Percentiles rank a stretch among this genome's conserved stretches.
Conservation (phyloP, 768 basidiomycete species). For the Trametes cubensis region DNA sequence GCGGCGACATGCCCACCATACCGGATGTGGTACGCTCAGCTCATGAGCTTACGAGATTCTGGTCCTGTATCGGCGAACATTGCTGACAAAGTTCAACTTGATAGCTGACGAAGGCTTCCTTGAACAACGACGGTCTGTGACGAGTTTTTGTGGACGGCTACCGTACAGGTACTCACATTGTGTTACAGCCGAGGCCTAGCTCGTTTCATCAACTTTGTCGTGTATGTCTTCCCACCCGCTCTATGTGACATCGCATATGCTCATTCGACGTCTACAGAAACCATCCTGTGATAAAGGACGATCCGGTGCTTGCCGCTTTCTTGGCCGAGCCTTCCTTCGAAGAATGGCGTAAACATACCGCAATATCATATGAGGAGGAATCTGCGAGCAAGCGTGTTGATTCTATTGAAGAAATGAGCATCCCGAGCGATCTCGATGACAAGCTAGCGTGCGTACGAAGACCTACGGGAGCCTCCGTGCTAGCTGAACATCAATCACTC, state of each 20-base stretch:
- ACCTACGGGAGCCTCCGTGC: too few relatives aligned
- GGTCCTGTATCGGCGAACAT: too few relatives aligned
- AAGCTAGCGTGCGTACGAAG: slow-evolving; percentile 66
- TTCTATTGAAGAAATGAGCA: slow-evolving; percentile 84
- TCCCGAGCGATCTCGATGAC: slow-evolving; percentile 90
- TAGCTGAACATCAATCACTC: not conserved
- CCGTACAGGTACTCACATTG: not conserved
- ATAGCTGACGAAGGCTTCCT: slow-evolving; percentile 87
- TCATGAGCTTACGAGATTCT: too few relatives aligned
- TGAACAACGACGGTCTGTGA: slow-evolving; percentile 78
- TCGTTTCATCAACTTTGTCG: slow-evolving; percentile 77
- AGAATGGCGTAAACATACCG: slow-evolving; percentile 78
- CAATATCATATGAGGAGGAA: slow-evolving; percentile 86
- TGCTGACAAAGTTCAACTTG: slow-evolving; percentile 4
- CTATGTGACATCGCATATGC: slow-evolving; percentile 4
- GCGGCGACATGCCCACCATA: too few relatives aligned
- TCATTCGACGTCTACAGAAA: slow-evolving; percentile 51
- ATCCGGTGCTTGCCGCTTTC: slow-evolving; percentile 81
- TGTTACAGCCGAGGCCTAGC: slow-evolving; percentile 69
- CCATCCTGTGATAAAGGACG: slow-evolving; percentile 89
- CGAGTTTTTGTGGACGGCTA: not conserved
- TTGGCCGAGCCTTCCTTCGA: slow-evolving; percentile 85
- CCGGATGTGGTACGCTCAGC: too few relatives aligned
- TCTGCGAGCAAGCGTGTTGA: slow-evolving; percentile 78
- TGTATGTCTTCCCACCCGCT: slow-evolving; percentile 47